phyloP scores from a whole-genome alignment of 2,329 filamentous ascomycete genomes.

The Curvularia eragrostidis region DNA sequence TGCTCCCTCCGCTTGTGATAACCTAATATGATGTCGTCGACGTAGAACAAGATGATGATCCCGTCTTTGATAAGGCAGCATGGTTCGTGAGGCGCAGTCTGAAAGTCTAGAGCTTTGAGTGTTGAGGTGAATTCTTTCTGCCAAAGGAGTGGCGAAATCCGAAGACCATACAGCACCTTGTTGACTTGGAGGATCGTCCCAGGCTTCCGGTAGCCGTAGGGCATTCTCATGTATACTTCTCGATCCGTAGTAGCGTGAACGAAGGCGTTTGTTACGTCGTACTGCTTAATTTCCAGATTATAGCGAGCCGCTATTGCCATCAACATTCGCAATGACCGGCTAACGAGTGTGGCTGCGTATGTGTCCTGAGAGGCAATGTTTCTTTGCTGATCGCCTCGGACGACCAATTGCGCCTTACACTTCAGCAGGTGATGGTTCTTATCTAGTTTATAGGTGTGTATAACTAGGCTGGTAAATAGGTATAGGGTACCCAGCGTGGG shows the following conservation, averaged over 20 bases:
- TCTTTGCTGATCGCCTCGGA: slow-evolving; percentile 23
- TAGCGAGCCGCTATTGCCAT: slow-evolving; percentile 27
- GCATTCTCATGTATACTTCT: background rate
- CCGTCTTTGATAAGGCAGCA: slow-evolving; percentile 15
- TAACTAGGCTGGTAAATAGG: too few species aligned
- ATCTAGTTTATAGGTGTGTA: too few species aligned
- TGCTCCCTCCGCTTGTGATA: background rate
- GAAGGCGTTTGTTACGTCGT: slow-evolving; percentile 30
- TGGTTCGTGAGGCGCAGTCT: slow-evolving; percentile 10
- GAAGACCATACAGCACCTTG: too few species aligned
- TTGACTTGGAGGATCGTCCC: too few species aligned
- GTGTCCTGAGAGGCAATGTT: slow-evolving; percentile 6
- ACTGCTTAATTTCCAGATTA: slow-evolving; percentile 27
- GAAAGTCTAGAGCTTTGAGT: slow-evolving; percentile 8
- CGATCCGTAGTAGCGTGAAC: slow-evolving; percentile 19
- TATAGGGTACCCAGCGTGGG: too few species aligned
- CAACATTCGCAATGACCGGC: slow-evolving; percentile 17
- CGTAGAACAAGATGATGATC: slow-evolving; percentile 5
- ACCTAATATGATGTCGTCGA: slow-evolving; percentile 14
- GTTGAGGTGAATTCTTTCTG: slow-evolving; percentile 2
- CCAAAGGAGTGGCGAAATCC: background rate
- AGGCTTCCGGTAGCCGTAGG: background rate
- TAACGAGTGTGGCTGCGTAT: slow-evolving; percentile 3
- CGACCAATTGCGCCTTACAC: slow-evolving; percentile 20
- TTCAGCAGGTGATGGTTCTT: too few species aligned